These are phyloP conservation scores for Poa pratensis DNA, from an alignment of 176 grass and related monocot genomes.

Conservation along the genomic window DNA sequence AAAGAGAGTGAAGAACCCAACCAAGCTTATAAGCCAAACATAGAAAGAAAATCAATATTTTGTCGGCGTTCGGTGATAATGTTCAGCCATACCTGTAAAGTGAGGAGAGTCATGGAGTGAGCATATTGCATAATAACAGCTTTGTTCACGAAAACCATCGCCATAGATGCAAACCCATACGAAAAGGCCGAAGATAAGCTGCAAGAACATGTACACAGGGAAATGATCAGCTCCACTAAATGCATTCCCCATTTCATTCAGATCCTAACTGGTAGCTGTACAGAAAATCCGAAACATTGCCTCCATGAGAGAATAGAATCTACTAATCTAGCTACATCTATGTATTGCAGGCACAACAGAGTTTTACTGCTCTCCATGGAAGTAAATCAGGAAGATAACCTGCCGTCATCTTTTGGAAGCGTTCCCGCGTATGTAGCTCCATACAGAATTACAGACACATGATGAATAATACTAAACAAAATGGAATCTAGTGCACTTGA, in stretches of 20 bases:
- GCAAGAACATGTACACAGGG: constrained; percentile 21
- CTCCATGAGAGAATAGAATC: neutral
- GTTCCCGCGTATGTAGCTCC: neutral
- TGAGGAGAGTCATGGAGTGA: constrained; percentile 97
- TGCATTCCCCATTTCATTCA: neutral
- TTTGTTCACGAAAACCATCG: constrained; percentile 98
- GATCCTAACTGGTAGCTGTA: neutral
- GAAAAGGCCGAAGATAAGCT: constrained; percentile 86
- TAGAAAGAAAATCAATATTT: neutral
- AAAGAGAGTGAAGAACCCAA: neutral
- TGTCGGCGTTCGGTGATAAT: neutral
- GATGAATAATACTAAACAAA: neutral
- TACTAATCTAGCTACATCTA: neutral
- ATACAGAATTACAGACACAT: neutral
- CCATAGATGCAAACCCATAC: constrained; percentile 92
- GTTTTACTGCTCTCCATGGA: neutral
- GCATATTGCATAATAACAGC: constrained; percentile 92
- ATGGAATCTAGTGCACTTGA: neutral
- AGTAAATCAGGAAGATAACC: neutral
- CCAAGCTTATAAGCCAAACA: constrained; percentile 25
- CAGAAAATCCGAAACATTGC: neutral
- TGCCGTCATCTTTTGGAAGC: neutral
- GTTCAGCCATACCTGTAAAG: constrained; percentile 67
- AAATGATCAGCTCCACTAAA: constrained; percentile 38
- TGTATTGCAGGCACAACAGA: neutral